Evolutionary conservation across 2,329 filamentous ascomycete species (phyloP).

Genomic region (Fusarium torulosum): DNA sequence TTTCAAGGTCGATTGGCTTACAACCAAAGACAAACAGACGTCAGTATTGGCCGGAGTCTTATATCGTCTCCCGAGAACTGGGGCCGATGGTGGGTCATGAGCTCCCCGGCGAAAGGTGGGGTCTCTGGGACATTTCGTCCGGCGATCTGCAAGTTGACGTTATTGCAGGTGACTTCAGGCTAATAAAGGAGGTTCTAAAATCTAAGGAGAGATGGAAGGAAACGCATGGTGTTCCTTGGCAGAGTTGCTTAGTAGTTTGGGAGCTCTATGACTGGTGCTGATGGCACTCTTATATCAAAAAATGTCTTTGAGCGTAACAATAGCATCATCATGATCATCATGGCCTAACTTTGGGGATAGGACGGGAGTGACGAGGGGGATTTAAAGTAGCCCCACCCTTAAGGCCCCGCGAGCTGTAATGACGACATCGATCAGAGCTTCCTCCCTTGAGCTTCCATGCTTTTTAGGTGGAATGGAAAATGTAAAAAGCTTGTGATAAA

Average conservation of each 20-base stretch:
- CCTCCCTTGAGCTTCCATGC: constrained; percentile 32
- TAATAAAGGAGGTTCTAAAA: neutral
- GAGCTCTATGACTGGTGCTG: neutral
- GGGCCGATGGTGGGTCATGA: constrained; percentile 40
- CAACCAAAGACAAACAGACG: constrained; percentile 13
- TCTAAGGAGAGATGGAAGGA: too few relatives aligned
- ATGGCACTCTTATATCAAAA: constrained; percentile 22
- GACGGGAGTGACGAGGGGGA: constrained; percentile 7
- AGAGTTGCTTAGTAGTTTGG: neutral
- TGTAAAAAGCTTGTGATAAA: constrained; percentile 34
- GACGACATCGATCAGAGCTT: constrained; percentile 42
- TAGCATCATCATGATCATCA: constrained; percentile 32
- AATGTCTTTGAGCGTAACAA: constrained; percentile 19
- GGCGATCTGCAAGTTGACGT: constrained; percentile 39
- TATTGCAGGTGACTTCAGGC: constrained; percentile 8
- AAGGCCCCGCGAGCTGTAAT: constrained; percentile 22
- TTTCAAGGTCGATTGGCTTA: constrained; percentile 19
- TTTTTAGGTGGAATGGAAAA: constrained; percentile 32
- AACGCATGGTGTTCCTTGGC: neutral
- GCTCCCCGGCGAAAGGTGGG: constrained; percentile 23
- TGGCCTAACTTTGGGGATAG: neutral
- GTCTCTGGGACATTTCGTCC: constrained; percentile 26
- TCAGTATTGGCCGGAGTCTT: constrained; percentile 17
- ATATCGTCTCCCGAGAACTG: constrained; percentile 25
- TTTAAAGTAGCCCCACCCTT: constrained; percentile 29